These are phyloP conservation scores for Moniliella sp. DNA, from an alignment of 1,284 basidiomycete genomes.

Conservation along the genomic window DNA sequence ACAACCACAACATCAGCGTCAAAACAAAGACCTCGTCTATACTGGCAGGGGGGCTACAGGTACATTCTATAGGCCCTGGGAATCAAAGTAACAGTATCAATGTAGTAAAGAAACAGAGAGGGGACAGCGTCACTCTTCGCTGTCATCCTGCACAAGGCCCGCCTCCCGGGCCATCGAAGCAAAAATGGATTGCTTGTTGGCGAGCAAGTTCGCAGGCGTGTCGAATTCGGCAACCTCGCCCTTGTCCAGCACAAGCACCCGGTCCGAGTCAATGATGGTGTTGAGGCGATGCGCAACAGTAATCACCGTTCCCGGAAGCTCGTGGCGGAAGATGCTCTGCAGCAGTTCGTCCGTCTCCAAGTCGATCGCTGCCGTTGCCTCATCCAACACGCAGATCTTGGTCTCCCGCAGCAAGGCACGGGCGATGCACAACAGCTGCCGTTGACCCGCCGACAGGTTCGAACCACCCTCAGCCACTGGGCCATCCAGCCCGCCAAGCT, in stretches of 20 bases:
- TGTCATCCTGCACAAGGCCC: slow-evolving; percentile 12
- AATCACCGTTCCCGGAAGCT: slow-evolving; percentile 35
- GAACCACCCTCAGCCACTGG: slow-evolving; percentile 54
- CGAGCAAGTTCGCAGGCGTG: slow-evolving; percentile 46
- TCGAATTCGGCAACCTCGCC: slow-evolving; percentile 59
- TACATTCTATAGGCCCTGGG: no score
- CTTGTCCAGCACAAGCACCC: slow-evolving; percentile 59
- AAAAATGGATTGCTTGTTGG: slow-evolving; percentile 35
- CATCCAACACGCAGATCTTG: slow-evolving; percentile 70
- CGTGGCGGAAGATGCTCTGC: slow-evolving; percentile 50
- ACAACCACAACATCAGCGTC: no score
- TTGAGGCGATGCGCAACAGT: slow-evolving; percentile 5
- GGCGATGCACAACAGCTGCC: slow-evolving; percentile 37
- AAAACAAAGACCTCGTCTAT: no score
- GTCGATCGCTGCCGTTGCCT: slow-evolving; percentile 49
- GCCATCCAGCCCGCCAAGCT: slow-evolving; percentile 54
- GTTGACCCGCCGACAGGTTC: slow-evolving; percentile 62
- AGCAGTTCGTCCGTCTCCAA: slow-evolving; percentile 68
- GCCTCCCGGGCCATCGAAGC: slow-evolving; percentile 30
- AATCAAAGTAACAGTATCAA: no score
- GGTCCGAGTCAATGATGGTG: slow-evolving; percentile 60
- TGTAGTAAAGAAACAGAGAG: no score
- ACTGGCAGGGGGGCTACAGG: no score
- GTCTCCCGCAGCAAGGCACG: slow-evolving; percentile 37
- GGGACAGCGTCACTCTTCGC: no score